These are phyloP conservation scores for Dipodascopsis tothii DNA, from an alignment of 805 yeast species.

Conservation along the genomic window DNA sequence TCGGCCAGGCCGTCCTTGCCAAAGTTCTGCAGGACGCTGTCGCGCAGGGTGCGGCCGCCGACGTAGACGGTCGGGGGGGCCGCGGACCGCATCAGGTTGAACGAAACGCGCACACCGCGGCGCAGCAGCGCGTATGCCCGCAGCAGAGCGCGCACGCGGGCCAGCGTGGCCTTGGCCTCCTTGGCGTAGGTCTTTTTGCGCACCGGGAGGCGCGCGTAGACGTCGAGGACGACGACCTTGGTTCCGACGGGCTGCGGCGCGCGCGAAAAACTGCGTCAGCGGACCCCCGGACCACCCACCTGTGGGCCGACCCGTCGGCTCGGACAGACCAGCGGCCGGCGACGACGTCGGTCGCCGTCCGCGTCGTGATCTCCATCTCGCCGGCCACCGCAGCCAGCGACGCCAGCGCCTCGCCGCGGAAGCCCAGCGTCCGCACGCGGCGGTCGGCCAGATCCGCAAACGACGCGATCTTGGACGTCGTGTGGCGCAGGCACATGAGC, in stretches of 20 bases:
- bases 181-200: conserved; percentile 48
- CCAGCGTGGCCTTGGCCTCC: conserved; percentile 56
- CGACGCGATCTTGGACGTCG: conserved; percentile 61
- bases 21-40: conserved; percentile 6
- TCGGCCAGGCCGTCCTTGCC: conserved; percentile 7
- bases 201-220: conserved; percentile 70
- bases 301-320: conserved; percentile 34
- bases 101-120: conserved; percentile 7
- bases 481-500: conserved; percentile 68
- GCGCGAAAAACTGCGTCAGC: conserved; percentile 40
- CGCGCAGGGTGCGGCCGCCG: conserved; percentile 10
- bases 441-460: conserved; percentile 58
- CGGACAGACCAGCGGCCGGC: conserved; percentile 58
- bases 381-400: conserved; percentile 76
- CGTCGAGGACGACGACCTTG: conserved; percentile 61
- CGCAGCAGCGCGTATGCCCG: conserved; percentile 8
- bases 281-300: conserved; percentile 32
- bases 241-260: conserved; percentile 75
- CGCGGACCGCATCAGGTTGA: conserved; percentile 6
- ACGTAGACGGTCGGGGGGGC: conserved; percentile 3
- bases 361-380: conserved; percentile 54
- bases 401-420: conserved; percentile 82
- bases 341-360: conserved; percentile 45
- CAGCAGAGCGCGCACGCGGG: conserved; percentile 59
- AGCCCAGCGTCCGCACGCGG: conserved; percentile 62